Percentiles rank a stretch among this genome's conserved stretches.
These are phyloP conservation scores for Trypanosoma scelopori DNA, from an alignment of 208 protist genomes.

Conservation along the genomic window DNA sequence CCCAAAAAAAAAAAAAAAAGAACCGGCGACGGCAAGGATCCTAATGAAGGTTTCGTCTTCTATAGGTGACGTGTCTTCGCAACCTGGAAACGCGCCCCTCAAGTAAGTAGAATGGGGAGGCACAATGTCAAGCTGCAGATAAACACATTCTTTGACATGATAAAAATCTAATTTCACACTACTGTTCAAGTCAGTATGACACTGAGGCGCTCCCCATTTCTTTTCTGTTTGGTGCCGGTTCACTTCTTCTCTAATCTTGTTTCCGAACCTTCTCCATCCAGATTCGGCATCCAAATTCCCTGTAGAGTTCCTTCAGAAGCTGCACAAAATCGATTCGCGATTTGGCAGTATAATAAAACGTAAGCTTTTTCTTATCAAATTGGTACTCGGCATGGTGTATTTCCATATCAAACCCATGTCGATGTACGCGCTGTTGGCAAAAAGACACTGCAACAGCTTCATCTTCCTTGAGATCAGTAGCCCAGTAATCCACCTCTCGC, in stretches of 20 bases:
- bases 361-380: conserved; percentile 93
- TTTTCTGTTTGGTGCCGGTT: background rate
- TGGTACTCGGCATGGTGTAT: conserved; percentile 89
- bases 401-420: conserved; percentile 71
- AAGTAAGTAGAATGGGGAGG: conserved; percentile 5
- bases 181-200: too few species aligned
- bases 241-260: conserved; percentile 23
- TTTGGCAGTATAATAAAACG: conserved; percentile 87
- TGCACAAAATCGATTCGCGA: conserved; percentile 79
- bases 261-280: conserved; percentile 87
- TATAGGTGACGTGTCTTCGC: conserved; percentile 10
- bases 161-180: conserved; percentile 3
- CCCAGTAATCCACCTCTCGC: conserved; percentile 87
- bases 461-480: conserved; percentile 78
- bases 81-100: conserved; percentile 4
- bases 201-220: conserved; percentile 2
- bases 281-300: conserved; percentile 88
- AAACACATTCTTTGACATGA: conserved; percentile 21
- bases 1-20: conserved; percentile 19
- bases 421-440: conserved; percentile 60
- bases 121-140: conserved; percentile 4
- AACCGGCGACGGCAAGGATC: conserved; percentile 9
- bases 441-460: conserved; percentile 65
- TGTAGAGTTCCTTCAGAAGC: conserved; percentile 82
- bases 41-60: conserved; percentile 2